Evolutionary conservation across 2,329 filamentous ascomycete species (phyloP), one percentile per base, ranked within the genome.

Genomic region (Penicillium frequentans): DNA sequence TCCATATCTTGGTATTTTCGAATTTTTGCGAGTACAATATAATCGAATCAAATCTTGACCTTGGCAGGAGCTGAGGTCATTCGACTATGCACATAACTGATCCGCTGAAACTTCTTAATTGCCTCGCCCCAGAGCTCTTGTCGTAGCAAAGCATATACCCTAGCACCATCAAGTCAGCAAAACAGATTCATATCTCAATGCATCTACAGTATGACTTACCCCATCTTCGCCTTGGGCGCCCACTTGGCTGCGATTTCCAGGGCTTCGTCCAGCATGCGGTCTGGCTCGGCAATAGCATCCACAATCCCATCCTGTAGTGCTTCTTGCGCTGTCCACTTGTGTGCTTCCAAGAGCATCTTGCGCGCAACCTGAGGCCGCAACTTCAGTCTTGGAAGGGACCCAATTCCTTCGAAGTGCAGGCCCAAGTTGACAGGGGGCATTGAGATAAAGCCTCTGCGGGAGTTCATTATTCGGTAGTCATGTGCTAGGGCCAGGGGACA

Each of bases 361-460:
- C 81, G 70, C 14, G 82, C 81, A n/a, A 84, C 68, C 46, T 78
- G 73, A 10, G 81, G 80, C 0, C 69, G 73, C 3, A 84, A 73
- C 63, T 84, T 84, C 8, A 83, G 70, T 1, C 81, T 75, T 2
- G 81, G 80, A 7, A 84, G 72, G 3, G 76, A 71, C 4, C 82
- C 82, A 48, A 84, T 84, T 10, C 82, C 82, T 14, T 80, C 79
- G 57, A 84, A 84, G 60, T 84, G 81, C 27, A 84, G 70, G 5
- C 82, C 82, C 1, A 84, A 75, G 54, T 84, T 77, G 0, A 84
- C 80, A 0, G 82, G 82, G 0, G 82, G 82, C 78, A 81, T 81
- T 55, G 70, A 78, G 52, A 81, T 68, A 66, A 79, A 81, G 35
- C 79, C 79, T 16, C 79, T 74, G 47, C 73, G 68, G 44, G 69